Evolutionary conservation across 495 filamentous ascomycete genomes (phyloP), one percentile per base, ranked within the genome.

Genomic region (Tuber calosporum): DNA sequence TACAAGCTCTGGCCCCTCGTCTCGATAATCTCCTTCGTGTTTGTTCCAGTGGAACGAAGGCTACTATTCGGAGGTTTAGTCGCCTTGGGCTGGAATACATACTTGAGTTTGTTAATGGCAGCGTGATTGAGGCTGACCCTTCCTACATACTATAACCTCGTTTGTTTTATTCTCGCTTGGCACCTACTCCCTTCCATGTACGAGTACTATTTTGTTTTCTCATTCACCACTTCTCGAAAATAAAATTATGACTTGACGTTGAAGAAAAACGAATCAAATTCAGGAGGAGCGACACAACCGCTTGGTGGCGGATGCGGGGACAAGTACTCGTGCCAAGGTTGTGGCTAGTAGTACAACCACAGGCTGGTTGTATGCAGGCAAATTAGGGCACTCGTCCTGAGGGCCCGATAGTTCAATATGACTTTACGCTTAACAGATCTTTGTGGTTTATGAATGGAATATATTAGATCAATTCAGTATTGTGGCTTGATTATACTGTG

Each of bases 1-100:
- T 87, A 90, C 80, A 93, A 90, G 82, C 87, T 97, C 53, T 94
- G 95, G 88, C 95, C 95, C 2, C 68, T 89, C n/a, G 91, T 97
- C 9, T 91, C 90, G 69, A 67, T 91, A 36, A 78, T 95, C 34
- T 92, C 93, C 82, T 97, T 92, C 82, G 88, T 89, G 0, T 86
- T 96, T 67, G 85, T 99, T 36, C 92, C 90, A 7, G 88, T 95
- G 20, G 87, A 95, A 78, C 85, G 86, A 43, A 84, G 94, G 74
- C 89, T 91, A 67, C 84, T 97, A 39, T 88, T 94, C 82, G 93
- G 90, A 0, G 89, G 89, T 81, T 82, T 92, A 70, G 91, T 93
- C 39, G 93, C 94, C 3, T 80, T 99, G 66, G 89, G 85, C 36
- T 99, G 95, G 95, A 91, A 92, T 1, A 82, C 96, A 68, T 97